Conservation (phyloP, 306 rosid genomes). For the Herpetospermum pedunculosum region DNA sequence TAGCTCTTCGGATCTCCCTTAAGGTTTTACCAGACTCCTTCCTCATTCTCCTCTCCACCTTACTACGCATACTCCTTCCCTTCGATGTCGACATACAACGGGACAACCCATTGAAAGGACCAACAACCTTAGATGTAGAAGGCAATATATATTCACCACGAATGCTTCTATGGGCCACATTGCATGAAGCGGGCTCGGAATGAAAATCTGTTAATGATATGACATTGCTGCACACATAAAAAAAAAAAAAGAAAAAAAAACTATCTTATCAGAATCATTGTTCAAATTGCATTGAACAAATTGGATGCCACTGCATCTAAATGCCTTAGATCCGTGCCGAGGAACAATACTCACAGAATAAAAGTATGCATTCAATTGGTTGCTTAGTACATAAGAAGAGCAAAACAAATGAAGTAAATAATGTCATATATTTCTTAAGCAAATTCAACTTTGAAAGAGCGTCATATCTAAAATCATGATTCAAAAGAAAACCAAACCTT, state of each 20-base stretch:
- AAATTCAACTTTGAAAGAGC: background rate
- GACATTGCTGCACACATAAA: conserved; percentile 35
- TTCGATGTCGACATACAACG: conserved; percentile 71
- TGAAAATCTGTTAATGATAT: conserved; percentile 22
- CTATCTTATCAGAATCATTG: conserved; percentile 12
- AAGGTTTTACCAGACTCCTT: conserved; percentile 85
- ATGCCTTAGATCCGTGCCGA: background rate
- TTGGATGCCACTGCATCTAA: background rate
- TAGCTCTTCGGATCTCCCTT: conserved; percentile 79
- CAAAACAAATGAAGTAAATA: background rate
- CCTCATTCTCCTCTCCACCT: conserved; percentile 81
- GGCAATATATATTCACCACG: conserved; percentile 15
- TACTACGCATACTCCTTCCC: conserved; percentile 90
- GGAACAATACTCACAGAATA: background rate
- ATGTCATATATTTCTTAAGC: background rate
- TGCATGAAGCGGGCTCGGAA: conserved; percentile 22
- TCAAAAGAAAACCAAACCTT: background rate
- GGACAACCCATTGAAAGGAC: conserved; percentile 34
- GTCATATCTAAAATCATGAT: background rate
- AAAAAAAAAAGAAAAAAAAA: conserved; percentile 4
- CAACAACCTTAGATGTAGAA: conserved; percentile 20
- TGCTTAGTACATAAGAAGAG: background rate
- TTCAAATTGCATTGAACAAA: background rate
- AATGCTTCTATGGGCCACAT: conserved; percentile 18
- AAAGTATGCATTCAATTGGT: background rate